Evolutionary conservation across 192 early-diverging fungal species (phyloP), one percentile per base, ranked within the genome.

Genomic region (Coemansia sp.): DNA sequence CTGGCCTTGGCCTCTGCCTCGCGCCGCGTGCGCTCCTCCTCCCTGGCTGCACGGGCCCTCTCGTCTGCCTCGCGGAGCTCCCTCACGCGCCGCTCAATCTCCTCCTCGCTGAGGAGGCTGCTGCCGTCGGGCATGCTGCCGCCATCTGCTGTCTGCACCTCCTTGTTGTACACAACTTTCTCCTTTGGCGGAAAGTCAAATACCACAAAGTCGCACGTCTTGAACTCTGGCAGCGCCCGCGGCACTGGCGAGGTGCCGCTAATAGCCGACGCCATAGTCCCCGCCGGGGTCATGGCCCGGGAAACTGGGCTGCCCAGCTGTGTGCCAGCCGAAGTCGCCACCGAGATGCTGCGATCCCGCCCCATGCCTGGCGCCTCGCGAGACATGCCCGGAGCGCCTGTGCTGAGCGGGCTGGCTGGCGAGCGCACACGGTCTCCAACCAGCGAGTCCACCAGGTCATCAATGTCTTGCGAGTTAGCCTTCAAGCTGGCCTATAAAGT

Each of bases 161-260:
- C 95, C 74, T 97, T 97, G 72, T 86, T 92, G 81, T 98, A 98
- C 26, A 87, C 85, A 16, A 96, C 89, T 55, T 83, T 85, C 82
- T 95, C 95, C 76, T 85, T 83, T 11, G 97, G 92, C 47, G 93
- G 84, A 70, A 94, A 86, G 70, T 99, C 97, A 58, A 95, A 84
- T 36, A 94, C 71, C n/a, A 90, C 85, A 48, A 90, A 84, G 48
- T 93, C 89, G 11, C 85, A 82, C n/a, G 87, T 85, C 6, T 77
- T 81, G 42, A 96, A 86, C 64, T 89, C 89, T 16, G 87, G 87
- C 61, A 88, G 37, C 23, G 50, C 26, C 37, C 48, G 48, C 23
- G 48, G 18, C 13, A 10, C 48, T 13, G 26, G 10, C 10, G 25
- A 6, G 47, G n/a, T 20, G 41, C 35, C 45, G 20, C 45, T 23